phyloP scores from a whole-genome alignment of 1,139 yeast species.

The Yamadazyma pseudoaaseri region DNA sequence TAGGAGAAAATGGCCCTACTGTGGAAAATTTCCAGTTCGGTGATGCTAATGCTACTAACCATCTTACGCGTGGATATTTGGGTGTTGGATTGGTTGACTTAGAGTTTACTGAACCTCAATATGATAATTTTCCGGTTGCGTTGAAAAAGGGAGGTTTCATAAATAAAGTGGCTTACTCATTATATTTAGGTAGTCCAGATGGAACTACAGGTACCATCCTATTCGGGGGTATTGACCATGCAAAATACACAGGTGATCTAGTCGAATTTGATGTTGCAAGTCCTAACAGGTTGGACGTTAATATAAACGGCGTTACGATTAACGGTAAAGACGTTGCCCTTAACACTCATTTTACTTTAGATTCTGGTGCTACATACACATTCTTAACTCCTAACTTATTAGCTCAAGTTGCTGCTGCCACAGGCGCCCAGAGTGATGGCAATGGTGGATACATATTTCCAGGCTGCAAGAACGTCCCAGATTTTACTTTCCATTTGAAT shows the following conservation, averaged over 20 bases:
- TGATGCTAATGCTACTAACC: conserved; percentile 5
- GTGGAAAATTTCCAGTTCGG: conserved; percentile 7
- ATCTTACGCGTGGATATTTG: conserved; percentile 35
- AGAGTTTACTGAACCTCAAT: conserved; percentile 8
- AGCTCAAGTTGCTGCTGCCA: conserved; percentile 15
- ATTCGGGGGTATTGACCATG: conserved; percentile 53
- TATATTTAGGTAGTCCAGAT: conserved; percentile 24
- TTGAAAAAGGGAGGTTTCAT: conserved; percentile 26
- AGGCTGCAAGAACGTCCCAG: conserved; percentile 6
- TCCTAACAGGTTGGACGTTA: no score
- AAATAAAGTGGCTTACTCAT: conserved; percentile 28
- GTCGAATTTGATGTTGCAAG: no score
- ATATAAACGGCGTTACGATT: no score
- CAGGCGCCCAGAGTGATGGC: conserved; percentile 7
- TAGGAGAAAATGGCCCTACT: conserved; percentile 4
- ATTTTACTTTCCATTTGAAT: conserved; percentile 28
- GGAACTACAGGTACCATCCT: conserved; percentile 35
- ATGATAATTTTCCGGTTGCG: conserved; percentile 25
- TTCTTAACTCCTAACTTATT: conserved; percentile 21
- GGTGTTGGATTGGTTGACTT: conserved; percentile 45
- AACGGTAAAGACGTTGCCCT: no score
- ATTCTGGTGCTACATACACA: conserved; percentile 31
- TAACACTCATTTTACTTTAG: conserved; percentile 24
- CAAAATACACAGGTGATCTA: conserved; percentile 25
- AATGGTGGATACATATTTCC: conserved; percentile 8